Conservation (phyloP, 2,329 filamentous ascomycete species). For the Emericellopsis cladophorae region DNA sequence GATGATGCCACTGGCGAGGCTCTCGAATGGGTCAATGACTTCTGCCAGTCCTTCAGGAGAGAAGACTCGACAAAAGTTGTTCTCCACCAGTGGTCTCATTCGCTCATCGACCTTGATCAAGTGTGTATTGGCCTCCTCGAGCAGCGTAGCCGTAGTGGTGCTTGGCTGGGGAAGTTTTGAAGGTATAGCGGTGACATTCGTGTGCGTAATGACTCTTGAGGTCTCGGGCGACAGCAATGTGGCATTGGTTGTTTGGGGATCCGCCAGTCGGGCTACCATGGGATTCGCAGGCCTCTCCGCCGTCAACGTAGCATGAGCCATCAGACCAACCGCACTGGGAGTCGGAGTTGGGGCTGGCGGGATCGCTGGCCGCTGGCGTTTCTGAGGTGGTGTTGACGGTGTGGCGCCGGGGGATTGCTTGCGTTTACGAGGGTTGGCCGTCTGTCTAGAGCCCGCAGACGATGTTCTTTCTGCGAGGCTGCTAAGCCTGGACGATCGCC, state of each 20-base stretch:
- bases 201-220: slow-evolving; percentile 45
- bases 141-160: slow-evolving; percentile 52
- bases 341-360: slow-evolving; percentile 32
- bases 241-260: slow-evolving; percentile 55
- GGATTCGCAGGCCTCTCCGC: slow-evolving; percentile 24
- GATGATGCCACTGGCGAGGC: slow-evolving; percentile 76
- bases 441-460: slow-evolving; percentile 5
- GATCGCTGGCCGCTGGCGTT: slow-evolving; percentile 9
- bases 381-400: slow-evolving; percentile 18
- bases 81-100: slow-evolving; percentile 59
- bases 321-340: slow-evolving; percentile 27
- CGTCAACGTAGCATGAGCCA: slow-evolving; percentile 16
- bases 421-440: slow-evolving; percentile 18
- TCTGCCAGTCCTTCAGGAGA: slow-evolving; percentile 72
- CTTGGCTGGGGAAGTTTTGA: slow-evolving; percentile 20
- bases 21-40: slow-evolving; percentile 77
- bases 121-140: slow-evolving; percentile 65
- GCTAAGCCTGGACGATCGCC: slow-evolving; percentile 28
- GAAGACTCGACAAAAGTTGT: slow-evolving; percentile 68
- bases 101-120: slow-evolving; percentile 61
- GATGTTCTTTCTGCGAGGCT: slow-evolving; percentile 7
- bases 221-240: slow-evolving; percentile 60
- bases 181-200: slow-evolving; percentile 28
- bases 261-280: slow-evolving; percentile 41
- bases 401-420: slow-evolving; percentile 11